Evolutionary conservation across 352 stramenopile genomes (phyloP), one percentile per base, ranked within the genome.

Genomic region (Phytophthora pini): DNA sequence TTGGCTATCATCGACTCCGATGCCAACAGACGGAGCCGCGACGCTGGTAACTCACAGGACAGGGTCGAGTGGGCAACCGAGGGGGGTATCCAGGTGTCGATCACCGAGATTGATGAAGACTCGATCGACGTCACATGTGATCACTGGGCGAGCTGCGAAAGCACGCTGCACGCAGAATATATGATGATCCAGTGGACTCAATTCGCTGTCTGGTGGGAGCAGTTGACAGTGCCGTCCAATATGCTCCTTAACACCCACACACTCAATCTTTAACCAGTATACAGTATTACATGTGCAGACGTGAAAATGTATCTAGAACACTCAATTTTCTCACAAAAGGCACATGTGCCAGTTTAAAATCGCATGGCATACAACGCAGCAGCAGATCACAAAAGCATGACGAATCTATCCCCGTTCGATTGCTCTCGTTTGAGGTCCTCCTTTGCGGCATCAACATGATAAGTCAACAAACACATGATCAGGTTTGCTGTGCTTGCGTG

Each of bases 171-270:
- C 17, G 77, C 79, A 17, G 69, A 79, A 39, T 80, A 78, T 39
- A 40, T 84, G 52, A 77, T 88, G 68, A 68, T 88, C 43, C 74
- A 87, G 54, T 83, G 70, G 50, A 70, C 72, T 17, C 70, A 71
- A 49, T 78, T 88, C 27, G 61, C 80, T 44, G 74, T 83, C 24
- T 78, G 79, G 26, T 88, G 79, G 79, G 79, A 88, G 60, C 74
- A 86, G 41, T 41, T 80, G 9, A 60, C 34, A 36, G 61, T 57
- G 47, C 86, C 84, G 57, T 90, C 82, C 61, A 94, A 90, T 48
- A 88, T 89, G 56, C 82, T 86, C 31, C 76, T 84, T n/a, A 88
- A 72, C 20, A 82, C 69, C 44, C 90, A 20, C 69, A 40, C 34
- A 20, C 17, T 20, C 17, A 20, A 20, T 20, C 17, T 20, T 20